Evolutionary conservation across 2,329 filamentous ascomycete genomes (phyloP).

Genomic region (Aspergillus tamarii): DNA sequence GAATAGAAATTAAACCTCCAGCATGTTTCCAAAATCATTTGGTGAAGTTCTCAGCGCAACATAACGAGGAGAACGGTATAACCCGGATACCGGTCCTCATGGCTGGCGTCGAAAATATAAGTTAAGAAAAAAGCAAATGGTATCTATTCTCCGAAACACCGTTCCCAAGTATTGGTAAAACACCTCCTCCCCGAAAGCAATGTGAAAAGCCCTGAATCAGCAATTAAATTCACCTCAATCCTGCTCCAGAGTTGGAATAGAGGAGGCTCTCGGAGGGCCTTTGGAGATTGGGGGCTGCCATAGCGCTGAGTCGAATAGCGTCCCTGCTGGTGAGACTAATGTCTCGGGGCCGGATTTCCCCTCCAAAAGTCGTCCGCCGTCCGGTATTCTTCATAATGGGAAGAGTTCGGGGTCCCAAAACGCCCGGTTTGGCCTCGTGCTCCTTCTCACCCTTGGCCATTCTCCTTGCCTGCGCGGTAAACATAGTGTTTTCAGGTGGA

Average conservation of each 20-base stretch:
- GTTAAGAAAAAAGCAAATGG: slow-evolving; percentile 27
- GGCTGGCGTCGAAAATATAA: slow-evolving; percentile 18
- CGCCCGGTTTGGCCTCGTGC: slow-evolving; percentile 57
- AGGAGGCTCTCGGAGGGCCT: slow-evolving; percentile 36
- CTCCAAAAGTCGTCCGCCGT: slow-evolving; percentile 47
- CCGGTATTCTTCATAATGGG: slow-evolving; percentile 60
- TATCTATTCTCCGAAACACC: slow-evolving; percentile 35
- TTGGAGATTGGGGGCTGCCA: slow-evolving; percentile 40
- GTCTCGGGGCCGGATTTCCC: slow-evolving; percentile 44
- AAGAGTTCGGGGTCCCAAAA: slow-evolving; percentile 64
- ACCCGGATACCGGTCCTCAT: slow-evolving; percentile 14
- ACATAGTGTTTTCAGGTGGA: slow-evolving; percentile 61
- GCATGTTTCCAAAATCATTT: slow-evolving; percentile 18
- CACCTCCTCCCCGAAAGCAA: slow-evolving; percentile 14
- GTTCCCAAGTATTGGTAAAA: slow-evolving; percentile 22
- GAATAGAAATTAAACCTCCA: slow-evolving; percentile 12
- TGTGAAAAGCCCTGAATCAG: slow-evolving; percentile 12
- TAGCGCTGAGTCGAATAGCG: slow-evolving; percentile 42
- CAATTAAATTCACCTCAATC: slow-evolving; percentile 24
- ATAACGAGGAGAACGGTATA: slow-evolving; percentile 11
- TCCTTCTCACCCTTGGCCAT: slow-evolving; percentile 68
- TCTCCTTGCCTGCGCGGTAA: slow-evolving; percentile 68
- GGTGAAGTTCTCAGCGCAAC: slow-evolving; percentile 9
- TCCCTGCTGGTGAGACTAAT: slow-evolving; percentile 43
- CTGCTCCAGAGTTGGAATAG: slow-evolving; percentile 29